Conservation (phyloP, 2,329 filamentous ascomycete species). For the Fusarium irregulare region DNA sequence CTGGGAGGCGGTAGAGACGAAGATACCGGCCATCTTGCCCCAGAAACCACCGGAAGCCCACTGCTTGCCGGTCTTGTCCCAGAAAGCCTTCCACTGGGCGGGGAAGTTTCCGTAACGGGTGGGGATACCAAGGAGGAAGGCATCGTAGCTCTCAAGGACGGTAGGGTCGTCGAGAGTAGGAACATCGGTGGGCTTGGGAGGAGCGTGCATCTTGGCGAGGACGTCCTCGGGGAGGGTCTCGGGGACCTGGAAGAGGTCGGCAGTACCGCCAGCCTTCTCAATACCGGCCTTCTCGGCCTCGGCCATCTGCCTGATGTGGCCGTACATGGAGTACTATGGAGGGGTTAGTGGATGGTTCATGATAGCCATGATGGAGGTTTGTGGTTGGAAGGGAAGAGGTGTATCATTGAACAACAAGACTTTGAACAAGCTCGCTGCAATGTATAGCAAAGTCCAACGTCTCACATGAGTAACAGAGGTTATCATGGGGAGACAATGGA, state of each 20-base stretch:
- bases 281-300: constrained; percentile 93
- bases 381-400: background rate
- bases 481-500: constrained; percentile 8
- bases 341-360: constrained; percentile 18
- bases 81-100: constrained; percentile 93
- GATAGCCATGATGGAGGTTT: background rate
- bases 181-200: constrained; percentile 76
- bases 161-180: constrained; percentile 68
- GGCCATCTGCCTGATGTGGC: constrained; percentile 86
- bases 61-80: constrained; percentile 88
- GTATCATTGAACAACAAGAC: background rate
- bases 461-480: constrained; percentile 1
- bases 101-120: constrained; percentile 98
- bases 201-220: constrained; percentile 90
- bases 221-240: constrained; percentile 91
- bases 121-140: constrained; percentile 91
- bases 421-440: background rate
- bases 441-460: background rate
- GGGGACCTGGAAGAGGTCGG: constrained; percentile 85
- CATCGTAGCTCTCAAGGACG: constrained; percentile 81
- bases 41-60: constrained; percentile 82
- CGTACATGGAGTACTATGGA: constrained; percentile 90
- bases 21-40: constrained; percentile 92
- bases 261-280: constrained; percentile 84
- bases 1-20: constrained; percentile 84